These are phyloP conservation scores for Kwoniella dejecticola DNA, from an alignment of 768 basidiomycete species.

Conservation along the genomic window DNA sequence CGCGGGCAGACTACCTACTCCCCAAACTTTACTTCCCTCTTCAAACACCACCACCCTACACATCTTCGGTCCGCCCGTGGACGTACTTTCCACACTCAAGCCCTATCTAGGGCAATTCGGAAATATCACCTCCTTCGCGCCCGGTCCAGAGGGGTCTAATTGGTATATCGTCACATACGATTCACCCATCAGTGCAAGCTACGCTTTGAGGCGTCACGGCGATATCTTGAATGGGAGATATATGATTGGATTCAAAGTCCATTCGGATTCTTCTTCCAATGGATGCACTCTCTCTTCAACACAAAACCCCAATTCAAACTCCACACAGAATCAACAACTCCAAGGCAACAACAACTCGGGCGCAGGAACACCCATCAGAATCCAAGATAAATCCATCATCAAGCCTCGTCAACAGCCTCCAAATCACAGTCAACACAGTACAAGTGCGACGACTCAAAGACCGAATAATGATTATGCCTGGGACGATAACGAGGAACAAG, in stretches of 20 bases:
- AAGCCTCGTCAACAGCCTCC: conserved; percentile 5
- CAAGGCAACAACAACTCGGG: no score
- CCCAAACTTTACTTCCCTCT: conserved; percentile 30
- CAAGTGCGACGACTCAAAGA: conserved; percentile 1
- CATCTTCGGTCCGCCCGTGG: conserved; percentile 44
- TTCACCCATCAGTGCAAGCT: conserved; percentile 30
- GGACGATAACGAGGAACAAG: conserved; percentile 24
- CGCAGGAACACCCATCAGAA: conserved; percentile 27
- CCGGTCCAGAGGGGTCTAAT: conserved; percentile 44
- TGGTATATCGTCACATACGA: conserved; percentile 41
- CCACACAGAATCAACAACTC: not conserved
- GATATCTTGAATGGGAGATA: conserved; percentile 44
- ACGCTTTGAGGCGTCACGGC: conserved; percentile 40
- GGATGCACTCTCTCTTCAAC: conserved; percentile 11
- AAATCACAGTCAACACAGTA: not conserved
- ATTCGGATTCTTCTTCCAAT: not conserved
- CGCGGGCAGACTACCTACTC: conserved; percentile 27
- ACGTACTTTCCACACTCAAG: conserved; percentile 25
- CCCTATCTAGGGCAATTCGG: conserved; percentile 34
- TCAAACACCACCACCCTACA: conserved; percentile 38
- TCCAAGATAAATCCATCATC: conserved; percentile 17
- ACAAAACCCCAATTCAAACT: not conserved
- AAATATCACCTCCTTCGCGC: conserved; percentile 27
- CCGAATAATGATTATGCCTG: conserved; percentile 24
- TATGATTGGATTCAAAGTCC: conserved; percentile 46